A percentile compares a stretch with the other conserved stretches of the same genome.
phyloP scores from a whole-genome alignment of 2,329 filamentous ascomycete genomes.

The Colletotrichum viniferum region DNA sequence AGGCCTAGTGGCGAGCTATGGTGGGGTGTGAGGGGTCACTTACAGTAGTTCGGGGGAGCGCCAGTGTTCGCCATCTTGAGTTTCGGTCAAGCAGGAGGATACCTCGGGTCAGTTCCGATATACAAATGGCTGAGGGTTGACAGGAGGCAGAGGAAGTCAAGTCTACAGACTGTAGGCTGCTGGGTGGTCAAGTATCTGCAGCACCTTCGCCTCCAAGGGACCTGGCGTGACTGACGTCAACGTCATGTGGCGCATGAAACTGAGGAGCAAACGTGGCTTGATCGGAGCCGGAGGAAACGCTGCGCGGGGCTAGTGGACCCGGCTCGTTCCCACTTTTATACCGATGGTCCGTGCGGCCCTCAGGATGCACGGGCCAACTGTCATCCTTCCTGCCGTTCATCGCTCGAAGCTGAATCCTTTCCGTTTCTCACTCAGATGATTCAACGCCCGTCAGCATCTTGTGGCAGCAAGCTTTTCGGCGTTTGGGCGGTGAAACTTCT shows the following conservation, averaged over 20 bases:
- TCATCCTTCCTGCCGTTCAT: not conserved
- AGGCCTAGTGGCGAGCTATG: not conserved
- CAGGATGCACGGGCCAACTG: not conserved
- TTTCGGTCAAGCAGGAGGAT: not conserved
- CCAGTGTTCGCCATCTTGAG: constrained; percentile 27
- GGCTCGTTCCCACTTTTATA: not conserved
- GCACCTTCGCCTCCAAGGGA: not conserved
- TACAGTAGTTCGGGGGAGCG: constrained; percentile 64
- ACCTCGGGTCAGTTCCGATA: not conserved
- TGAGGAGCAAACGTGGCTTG: constrained; percentile 29
- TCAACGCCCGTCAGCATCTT: not conserved
- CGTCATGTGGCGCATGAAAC: constrained; percentile 46
- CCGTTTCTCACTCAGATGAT: not conserved
- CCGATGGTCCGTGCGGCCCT: not conserved
- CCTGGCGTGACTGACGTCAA: constrained; percentile 26
- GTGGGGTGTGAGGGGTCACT: constrained; percentile 25
- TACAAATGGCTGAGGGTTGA: not conserved
- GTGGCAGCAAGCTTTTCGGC: not conserved
- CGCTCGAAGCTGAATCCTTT: not conserved
- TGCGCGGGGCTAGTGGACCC: not conserved
- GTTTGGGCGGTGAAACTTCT: not conserved
- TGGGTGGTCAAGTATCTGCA: not conserved
- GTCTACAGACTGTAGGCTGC: not conserved
- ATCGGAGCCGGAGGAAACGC: not conserved
- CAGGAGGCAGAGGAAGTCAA: not conserved